Percentiles rank a stretch among this genome's conserved stretches.
Evolutionary conservation across 1,139 yeast genomes (phyloP).

Genomic region (Geotrichum bryndzae): DNA sequence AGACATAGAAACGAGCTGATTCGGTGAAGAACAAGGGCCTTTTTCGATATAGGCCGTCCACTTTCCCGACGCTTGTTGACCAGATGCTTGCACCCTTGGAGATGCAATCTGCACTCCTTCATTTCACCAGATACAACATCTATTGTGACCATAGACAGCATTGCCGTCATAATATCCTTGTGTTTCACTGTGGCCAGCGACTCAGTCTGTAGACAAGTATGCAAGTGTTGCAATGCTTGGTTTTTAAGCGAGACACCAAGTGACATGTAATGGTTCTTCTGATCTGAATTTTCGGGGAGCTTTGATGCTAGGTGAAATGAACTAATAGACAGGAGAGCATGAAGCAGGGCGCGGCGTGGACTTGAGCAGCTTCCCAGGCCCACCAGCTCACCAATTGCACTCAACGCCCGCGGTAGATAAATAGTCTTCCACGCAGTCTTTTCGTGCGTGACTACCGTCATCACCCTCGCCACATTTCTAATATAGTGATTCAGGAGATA

Average conservation of each 20-base stretch:
- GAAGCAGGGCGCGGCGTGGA: slow-evolving; percentile 70
- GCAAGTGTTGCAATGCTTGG: slow-evolving; percentile 67
- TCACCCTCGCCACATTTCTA: slow-evolving; percentile 75
- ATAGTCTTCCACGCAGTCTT: slow-evolving; percentile 86
- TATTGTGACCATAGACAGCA: slow-evolving; percentile 79
- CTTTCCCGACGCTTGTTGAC: slow-evolving; percentile 61
- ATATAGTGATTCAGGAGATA: slow-evolving; percentile 68
- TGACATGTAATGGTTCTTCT: slow-evolving; percentile 64
- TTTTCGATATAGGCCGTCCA: slow-evolving; percentile 63
- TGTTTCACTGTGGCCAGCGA: slow-evolving; percentile 41
- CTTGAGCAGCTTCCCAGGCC: slow-evolving; percentile 69
- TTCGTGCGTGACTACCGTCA: slow-evolving; percentile 79
- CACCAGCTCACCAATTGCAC: slow-evolving; percentile 75
- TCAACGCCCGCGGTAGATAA: slow-evolving; percentile 73
- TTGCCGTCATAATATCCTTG: slow-evolving; percentile 78
- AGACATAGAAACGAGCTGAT: slow-evolving; percentile 70
- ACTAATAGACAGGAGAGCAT: slow-evolving; percentile 74
- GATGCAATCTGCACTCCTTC: slow-evolving; percentile 75
- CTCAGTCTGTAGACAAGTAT: slow-evolving; percentile 52
- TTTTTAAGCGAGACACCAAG: slow-evolving; percentile 67
- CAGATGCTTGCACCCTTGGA: slow-evolving; percentile 70
- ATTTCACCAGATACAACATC: slow-evolving; percentile 90
- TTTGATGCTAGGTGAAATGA: slow-evolving; percentile 77
- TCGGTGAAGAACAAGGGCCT: slow-evolving; percentile 71
- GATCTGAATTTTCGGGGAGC: slow-evolving; percentile 53